A percentile compares a stretch with the other conserved stretches of the same genome.
phyloP scores from a whole-genome alignment of 2,329 filamentous ascomycete species.

The Cryphonectria naterciae region DNA sequence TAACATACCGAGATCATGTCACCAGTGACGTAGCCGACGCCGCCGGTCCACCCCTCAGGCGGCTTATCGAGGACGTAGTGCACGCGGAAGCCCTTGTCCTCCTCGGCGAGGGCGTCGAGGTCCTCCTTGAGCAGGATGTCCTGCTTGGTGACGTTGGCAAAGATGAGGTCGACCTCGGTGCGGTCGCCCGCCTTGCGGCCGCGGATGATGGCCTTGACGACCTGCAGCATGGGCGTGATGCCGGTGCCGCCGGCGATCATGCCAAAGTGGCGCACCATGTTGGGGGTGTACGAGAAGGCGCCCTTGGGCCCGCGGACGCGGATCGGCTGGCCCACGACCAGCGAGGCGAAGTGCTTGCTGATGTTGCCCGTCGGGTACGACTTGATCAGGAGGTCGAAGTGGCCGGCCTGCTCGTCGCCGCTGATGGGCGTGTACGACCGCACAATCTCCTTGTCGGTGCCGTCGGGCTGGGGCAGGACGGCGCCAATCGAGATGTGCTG shows the following conservation, averaged over 20 bases:
- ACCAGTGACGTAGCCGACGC: conserved; percentile 90
- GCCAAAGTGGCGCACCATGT: conserved; percentile 94
- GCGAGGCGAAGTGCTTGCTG: conserved; percentile 84
- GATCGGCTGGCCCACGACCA: conserved; percentile 84
- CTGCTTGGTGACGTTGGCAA: conserved; percentile 91
- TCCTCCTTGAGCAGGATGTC: conserved; percentile 95
- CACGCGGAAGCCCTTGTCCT: conserved; percentile 82
- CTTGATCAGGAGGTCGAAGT: conserved; percentile 97
- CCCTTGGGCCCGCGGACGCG: conserved; percentile 94
- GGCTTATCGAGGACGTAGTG: conserved; percentile 98
- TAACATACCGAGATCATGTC: conserved; percentile 81
- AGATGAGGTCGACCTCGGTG: conserved; percentile 92
- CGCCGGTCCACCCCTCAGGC: conserved; percentile 87
- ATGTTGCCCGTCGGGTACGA: conserved; percentile 98
- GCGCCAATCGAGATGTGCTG: conserved; percentile 98
- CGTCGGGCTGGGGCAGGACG: conserved; percentile 67
- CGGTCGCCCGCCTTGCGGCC: conserved; percentile 78
- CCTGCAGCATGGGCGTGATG: conserved; percentile 98
- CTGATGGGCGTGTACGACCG: conserved; percentile 93
- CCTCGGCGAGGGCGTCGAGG: conserved; percentile 74
- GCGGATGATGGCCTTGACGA: conserved; percentile 86
- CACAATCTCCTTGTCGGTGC: conserved; percentile 79
- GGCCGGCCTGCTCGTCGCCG: conserved; percentile 84
- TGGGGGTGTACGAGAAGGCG: conserved; percentile 95
- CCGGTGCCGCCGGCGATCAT: conserved; percentile 98